Evolutionary conservation across 2,329 filamentous ascomycete genomes (phyloP), one percentile per base, ranked within the genome.

Genomic region (Aspergillus tubingensis): DNA sequence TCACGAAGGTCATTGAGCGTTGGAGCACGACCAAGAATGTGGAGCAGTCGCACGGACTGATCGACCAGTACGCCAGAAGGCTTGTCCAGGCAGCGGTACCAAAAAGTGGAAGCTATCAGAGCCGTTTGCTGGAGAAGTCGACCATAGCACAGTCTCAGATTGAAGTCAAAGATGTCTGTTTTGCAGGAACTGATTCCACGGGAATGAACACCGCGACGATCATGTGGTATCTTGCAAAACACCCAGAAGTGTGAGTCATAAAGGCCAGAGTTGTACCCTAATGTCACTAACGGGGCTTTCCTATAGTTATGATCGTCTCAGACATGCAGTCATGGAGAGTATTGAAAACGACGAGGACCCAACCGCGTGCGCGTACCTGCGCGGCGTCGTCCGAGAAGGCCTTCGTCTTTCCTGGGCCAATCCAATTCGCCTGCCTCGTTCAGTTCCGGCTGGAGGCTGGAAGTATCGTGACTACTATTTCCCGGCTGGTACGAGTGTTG

Each of bases 161-260:
- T 0, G 82, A 86, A 64, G 79, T 81, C 62, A 83, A 85, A 64
- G 84, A 85, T 64, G 68, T 85, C 3, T 78, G 82, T 25, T 85
- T 85, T 68, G 83, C 83, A 1, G 83, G 83, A 1, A 83, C 83
- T 0, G 83, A 85, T 67, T 80, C 80, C 0, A 83, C 80, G 3
- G 80, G 79, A 15, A 83, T 82, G 75, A 84, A 82, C 60, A 69
- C 83, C 19, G 77, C 79, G 5, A 82, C 78, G 1, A 77, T 84
- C 2, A 73, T 79, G 44, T 82, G 80, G 72, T 71, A 78, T 60
- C 65, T 85, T 25, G 72, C 76, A 3, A 75, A 79, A 51, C 67
- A 78, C 54, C 80, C 81, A 3, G 69, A 77, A 3, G 73, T 74
- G 75, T 80, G 36, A 49, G 64, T 61, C 3, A 3, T 15, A 4